Percentiles rank a stretch among this genome's conserved stretches.
These are phyloP conservation scores for Lasiosphaeria ovina DNA, from an alignment of 495 filamentous ascomycete species.

Conservation along the genomic window DNA sequence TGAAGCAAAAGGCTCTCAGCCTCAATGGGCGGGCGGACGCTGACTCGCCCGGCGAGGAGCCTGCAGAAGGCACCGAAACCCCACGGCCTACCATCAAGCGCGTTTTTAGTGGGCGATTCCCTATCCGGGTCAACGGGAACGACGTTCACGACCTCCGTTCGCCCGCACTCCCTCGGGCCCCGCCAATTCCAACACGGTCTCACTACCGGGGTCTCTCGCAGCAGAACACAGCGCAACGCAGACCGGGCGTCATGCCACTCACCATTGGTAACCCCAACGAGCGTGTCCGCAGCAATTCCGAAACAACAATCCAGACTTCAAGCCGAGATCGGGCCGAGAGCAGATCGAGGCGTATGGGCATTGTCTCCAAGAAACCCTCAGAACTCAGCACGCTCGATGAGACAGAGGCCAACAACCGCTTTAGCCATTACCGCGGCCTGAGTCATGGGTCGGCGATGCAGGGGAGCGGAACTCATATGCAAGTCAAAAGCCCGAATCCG, in stretches of 20 bases:
- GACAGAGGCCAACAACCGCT: constrained; percentile 61
- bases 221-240: constrained; percentile 59
- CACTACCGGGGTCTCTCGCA: constrained; percentile 78
- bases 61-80: constrained; percentile 67
- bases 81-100: constrained; percentile 70
- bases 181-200: constrained; percentile 70
- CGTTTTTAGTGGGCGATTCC: constrained; percentile 75
- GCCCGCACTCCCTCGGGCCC: constrained; percentile 62
- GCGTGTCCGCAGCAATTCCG: constrained; percentile 84
- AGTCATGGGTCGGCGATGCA: constrained; percentile 77
- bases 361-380: constrained; percentile 70
- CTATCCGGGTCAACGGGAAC: constrained; percentile 69
- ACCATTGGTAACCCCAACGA: constrained; percentile 70
- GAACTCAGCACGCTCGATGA: constrained; percentile 78
- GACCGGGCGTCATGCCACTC: constrained; percentile 68
- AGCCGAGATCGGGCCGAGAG: constrained; percentile 51
- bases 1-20: constrained; percentile 57
- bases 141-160: constrained; percentile 59
- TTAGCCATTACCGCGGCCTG: constrained; percentile 78
- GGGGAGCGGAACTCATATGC: constrained; percentile 41
- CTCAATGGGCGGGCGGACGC: constrained; percentile 50
- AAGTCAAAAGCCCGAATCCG: constrained; percentile 47
- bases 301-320: constrained; percentile 62
- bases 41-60: constrained; percentile 63
- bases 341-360: constrained; percentile 73